These are phyloP conservation scores for Magnusiomyces sp. DNA, from an alignment of 1,139 yeast species.

Conservation along the genomic window DNA sequence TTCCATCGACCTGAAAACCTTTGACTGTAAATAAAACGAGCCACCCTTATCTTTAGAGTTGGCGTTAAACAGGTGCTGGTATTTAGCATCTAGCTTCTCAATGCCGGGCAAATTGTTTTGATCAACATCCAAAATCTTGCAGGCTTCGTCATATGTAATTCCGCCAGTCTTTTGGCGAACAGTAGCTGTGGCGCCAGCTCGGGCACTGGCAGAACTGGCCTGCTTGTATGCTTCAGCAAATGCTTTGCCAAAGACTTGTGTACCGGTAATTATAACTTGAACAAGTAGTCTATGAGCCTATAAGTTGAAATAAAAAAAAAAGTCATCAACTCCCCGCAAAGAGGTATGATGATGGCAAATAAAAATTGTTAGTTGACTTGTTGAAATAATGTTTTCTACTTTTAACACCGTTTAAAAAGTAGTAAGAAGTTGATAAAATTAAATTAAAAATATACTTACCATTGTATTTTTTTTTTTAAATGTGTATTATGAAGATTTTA, in stretches of 20 bases:
- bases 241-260: constrained; percentile 91
- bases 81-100: constrained; percentile 65
- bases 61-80: constrained; percentile 74
- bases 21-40: constrained; percentile 83
- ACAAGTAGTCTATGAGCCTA: constrained; percentile 86
- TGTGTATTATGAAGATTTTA: no score
- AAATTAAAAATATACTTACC: no score
- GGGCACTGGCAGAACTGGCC: constrained; percentile 82
- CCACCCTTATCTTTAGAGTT: constrained; percentile 93
- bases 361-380: no score
- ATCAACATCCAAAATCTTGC: constrained; percentile 80
- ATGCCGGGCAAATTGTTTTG: constrained; percentile 26
- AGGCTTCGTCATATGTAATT: constrained; percentile 78
- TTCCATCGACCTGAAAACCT: constrained; percentile 79
- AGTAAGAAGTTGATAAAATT: no score
- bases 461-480: no score
- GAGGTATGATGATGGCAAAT: no score
- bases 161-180: constrained; percentile 65
- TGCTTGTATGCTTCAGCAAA: constrained; percentile 96
- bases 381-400: no score
- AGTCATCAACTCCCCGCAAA: no score
- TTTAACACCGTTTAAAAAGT: no score
- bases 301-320: no score
- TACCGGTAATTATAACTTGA: constrained; percentile 88
- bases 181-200: constrained; percentile 52